A percentile compares a stretch with the other conserved stretches of the same genome.
Evolutionary conservation across 108 stramenopile species (phyloP).

Genomic region (Conticribra guillardii): DNA sequence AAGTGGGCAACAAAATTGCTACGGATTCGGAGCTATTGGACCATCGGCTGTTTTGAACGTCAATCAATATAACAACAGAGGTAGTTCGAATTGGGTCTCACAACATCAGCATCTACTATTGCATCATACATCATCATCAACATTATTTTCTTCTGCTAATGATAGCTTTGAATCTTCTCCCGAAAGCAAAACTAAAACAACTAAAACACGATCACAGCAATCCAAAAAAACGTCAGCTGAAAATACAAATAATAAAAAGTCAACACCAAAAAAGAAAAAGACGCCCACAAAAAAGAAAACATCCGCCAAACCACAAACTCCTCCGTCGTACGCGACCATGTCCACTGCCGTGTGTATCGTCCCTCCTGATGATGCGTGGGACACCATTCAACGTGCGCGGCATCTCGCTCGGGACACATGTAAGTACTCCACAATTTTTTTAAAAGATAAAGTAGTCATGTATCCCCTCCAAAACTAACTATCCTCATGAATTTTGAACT

Average conservation of each 20-base stretch:
- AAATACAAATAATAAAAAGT: background rate
- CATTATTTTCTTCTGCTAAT: no score
- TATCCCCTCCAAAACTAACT: no score
- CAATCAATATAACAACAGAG: no score
- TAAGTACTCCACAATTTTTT: no score
- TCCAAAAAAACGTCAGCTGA: no score
- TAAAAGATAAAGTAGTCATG: no score
- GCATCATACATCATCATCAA: no score
- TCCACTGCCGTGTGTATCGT: constrained; percentile 69
- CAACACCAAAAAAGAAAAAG: constrained; percentile 1
- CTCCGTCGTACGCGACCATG: constrained; percentile 31
- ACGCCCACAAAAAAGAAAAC: constrained; percentile 6
- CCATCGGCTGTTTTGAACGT: background rate
- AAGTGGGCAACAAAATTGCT: background rate
- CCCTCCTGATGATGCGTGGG: constrained; percentile 77
- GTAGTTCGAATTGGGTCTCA: no score
- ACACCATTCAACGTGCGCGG: constrained; percentile 75
- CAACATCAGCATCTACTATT: no score
- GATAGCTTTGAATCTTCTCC: no score
- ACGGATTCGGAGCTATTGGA: background rate
- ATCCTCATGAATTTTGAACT: background rate
- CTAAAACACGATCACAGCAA: no score
- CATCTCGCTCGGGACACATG: constrained; percentile 69
- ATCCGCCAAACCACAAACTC: background rate
- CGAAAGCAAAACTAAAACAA: no score